These are phyloP conservation scores for Mycena vulgaris DNA, from an alignment of 768 basidiomycete genomes.

Conservation along the genomic window DNA sequence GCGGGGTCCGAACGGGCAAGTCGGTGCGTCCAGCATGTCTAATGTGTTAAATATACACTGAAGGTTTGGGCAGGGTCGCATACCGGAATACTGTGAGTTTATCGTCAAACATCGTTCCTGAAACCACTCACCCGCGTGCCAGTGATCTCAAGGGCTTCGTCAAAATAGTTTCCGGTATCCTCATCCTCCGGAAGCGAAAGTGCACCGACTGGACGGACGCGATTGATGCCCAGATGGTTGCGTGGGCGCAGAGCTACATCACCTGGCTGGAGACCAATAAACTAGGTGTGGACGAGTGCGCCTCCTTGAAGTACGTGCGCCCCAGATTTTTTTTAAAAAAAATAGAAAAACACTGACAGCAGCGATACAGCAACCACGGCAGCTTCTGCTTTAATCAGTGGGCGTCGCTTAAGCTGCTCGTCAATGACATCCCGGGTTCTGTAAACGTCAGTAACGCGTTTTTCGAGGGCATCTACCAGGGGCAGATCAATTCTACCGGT, in stretches of 20 bases:
- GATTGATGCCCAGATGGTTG: slow-evolving; percentile 62
- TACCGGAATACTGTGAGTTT: slow-evolving; percentile 68
- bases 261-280: slow-evolving; percentile 67
- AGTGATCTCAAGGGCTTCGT: slow-evolving; percentile 74
- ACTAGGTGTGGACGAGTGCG: slow-evolving; percentile 63
- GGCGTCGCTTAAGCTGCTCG: slow-evolving; percentile 68
- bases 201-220: slow-evolving; percentile 70
- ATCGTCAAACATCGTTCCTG: not conserved
- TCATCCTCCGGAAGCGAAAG: slow-evolving; percentile 65
- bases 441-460: slow-evolving; percentile 62
- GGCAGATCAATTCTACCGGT: slow-evolving; percentile 70
- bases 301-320: slow-evolving; percentile 63
- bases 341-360: not conserved
- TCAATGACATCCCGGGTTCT: slow-evolving; percentile 66
- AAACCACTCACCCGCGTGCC: slow-evolving; percentile 20
- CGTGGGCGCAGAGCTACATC: slow-evolving; percentile 69
- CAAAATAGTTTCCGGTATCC: slow-evolving; percentile 68
- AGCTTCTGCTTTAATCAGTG: slow-evolving; percentile 76
- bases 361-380: slow-evolving; percentile 72
- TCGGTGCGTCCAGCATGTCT: slow-evolving; percentile 40
- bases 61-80: slow-evolving; percentile 54
- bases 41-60: slow-evolving; percentile 46
- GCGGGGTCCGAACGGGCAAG: slow-evolving; percentile 56
- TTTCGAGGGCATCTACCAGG: slow-evolving; percentile 65
- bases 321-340: not conserved